A percentile compares a stretch with the other conserved stretches of the same genome.
phyloP scores from a whole-genome alignment of 2,329 filamentous ascomycete genomes.

The Diaporthe eres region DNA sequence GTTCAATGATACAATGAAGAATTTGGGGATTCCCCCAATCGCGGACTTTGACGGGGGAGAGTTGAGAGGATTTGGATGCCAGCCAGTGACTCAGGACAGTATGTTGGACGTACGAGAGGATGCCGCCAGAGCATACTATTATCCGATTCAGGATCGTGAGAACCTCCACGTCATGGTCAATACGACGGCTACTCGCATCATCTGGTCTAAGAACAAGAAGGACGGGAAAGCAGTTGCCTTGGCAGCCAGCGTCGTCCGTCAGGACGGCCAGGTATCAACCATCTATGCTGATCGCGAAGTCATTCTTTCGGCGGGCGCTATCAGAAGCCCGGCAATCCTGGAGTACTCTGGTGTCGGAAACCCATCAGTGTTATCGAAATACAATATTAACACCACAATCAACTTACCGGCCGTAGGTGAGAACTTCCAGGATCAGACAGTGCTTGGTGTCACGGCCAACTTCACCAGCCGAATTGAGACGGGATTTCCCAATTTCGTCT shows the following conservation, averaged over 20 bases:
- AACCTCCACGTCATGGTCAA: constrained; percentile 24
- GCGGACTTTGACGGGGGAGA: constrained; percentile 4
- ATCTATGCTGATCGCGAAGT: constrained; percentile 17
- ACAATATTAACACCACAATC: constrained; percentile 3
- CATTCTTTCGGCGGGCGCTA: constrained; percentile 23
- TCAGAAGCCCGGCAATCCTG: constrained; percentile 24
- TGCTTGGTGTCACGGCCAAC: constrained; percentile 10
- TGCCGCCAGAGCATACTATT: constrained; percentile 9
- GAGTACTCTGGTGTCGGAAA: constrained; percentile 27
- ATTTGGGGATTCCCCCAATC: not conserved
- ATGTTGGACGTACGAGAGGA: constrained; percentile 1
- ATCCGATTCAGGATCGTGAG: constrained; percentile 2
- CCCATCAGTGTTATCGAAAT: constrained; percentile 17
- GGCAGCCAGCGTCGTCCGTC: constrained; percentile 12
- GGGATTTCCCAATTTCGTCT: constrained; percentile 4
- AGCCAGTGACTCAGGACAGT: constrained; percentile 8
- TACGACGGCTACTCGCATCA: constrained; percentile 16
- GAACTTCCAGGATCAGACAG: constrained; percentile 4
- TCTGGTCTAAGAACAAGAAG: constrained; percentile 12
- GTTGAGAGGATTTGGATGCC: constrained; percentile 1
- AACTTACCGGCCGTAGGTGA: constrained; percentile 5
- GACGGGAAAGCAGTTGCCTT: not conserved
- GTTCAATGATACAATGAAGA: constrained; percentile 4
- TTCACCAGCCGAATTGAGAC: constrained; percentile 2
- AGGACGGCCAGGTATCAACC: constrained; percentile 11